Evolutionary conservation across 805 yeast genomes (phyloP).

Genomic region (Pichia rugopelliculosa): DNA sequence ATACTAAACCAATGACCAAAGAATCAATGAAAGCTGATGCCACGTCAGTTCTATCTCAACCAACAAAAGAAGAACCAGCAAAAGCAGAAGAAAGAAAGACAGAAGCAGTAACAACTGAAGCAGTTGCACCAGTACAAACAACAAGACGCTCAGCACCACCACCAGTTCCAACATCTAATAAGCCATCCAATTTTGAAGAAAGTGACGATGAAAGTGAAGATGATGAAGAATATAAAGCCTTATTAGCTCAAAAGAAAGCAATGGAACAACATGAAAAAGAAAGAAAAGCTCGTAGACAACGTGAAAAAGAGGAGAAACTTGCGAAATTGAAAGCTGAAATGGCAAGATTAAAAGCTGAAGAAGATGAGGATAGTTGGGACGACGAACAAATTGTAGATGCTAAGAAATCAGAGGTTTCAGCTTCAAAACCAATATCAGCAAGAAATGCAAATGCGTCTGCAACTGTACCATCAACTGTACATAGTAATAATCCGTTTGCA

Average conservation of each 20-base stretch:
- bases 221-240: conserved; percentile 37
- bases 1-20: background rate
- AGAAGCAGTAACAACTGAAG: too few relatives aligned
- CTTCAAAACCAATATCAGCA: conserved; percentile 9
- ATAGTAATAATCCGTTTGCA: conserved; percentile 16
- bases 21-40: background rate
- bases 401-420: conserved; percentile 3
- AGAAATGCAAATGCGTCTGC: conserved; percentile 7
- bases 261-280: conserved; percentile 31
- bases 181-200: background rate
- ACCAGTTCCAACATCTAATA: conserved; percentile 1
- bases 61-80: conserved; percentile 7
- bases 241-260: conserved; percentile 41
- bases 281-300: conserved; percentile 40
- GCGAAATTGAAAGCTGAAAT: conserved; percentile 53
- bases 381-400: conserved; percentile 8
- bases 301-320: conserved; percentile 52
- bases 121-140: too few relatives aligned
- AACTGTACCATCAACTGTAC: background rate
- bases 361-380: conserved; percentile 21
- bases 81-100: too few relatives aligned
- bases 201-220: conserved; percentile 33
- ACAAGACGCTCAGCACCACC: conserved; percentile 11
- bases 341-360: conserved; percentile 43
- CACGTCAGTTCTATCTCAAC: background rate